These are phyloP conservation scores for Hordeum pubiflorum DNA, from an alignment of 202 grass and related monocot species.

Conservation along the genomic window DNA sequence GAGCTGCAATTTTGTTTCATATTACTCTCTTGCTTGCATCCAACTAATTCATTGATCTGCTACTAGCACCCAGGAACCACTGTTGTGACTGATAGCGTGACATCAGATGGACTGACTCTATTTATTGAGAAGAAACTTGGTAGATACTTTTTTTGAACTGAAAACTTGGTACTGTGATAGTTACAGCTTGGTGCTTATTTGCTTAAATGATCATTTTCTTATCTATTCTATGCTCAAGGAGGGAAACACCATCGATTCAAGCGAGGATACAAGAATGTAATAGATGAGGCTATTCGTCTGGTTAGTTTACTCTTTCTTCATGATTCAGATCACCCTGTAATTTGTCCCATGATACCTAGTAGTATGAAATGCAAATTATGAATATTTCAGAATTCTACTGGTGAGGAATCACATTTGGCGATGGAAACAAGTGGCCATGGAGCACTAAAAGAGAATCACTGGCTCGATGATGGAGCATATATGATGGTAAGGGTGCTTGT, in stretches of 20 bases:
- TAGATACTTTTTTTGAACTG: slow-evolving; percentile 19
- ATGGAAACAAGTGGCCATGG: slow-evolving; percentile 99
- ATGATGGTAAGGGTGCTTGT: slow-evolving; percentile 53
- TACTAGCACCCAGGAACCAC: slow-evolving; percentile 86
- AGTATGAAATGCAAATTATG: slow-evolving; percentile 12
- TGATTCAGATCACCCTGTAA: background rate
- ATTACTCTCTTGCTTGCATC: slow-evolving; percentile 8
- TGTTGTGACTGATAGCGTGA: slow-evolving; percentile 91
- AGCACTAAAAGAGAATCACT: slow-evolving; percentile 91
- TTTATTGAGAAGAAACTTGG: slow-evolving; percentile 98
- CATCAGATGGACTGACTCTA: slow-evolving; percentile 84
- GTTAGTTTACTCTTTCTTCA: slow-evolving; percentile 36
- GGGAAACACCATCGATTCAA: slow-evolving; percentile 98
- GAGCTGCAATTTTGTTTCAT: background rate
- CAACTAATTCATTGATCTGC: slow-evolving; percentile 33
- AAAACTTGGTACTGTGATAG: slow-evolving; percentile 7
- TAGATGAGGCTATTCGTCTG: slow-evolving; percentile 93
- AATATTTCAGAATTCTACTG: slow-evolving; percentile 76
- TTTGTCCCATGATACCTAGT: background rate
- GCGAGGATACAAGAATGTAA: slow-evolving; percentile 96
- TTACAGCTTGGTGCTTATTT: slow-evolving; percentile 8
- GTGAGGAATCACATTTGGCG: slow-evolving; percentile 87
- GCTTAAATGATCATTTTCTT: slow-evolving; percentile 9
- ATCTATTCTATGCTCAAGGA: slow-evolving; percentile 49
- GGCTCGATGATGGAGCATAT: slow-evolving; percentile 99